Evolutionary conservation across 805 yeast genomes (phyloP), one percentile per base, ranked within the genome.

Genomic region (Saccharomycopsis schoenii): DNA sequence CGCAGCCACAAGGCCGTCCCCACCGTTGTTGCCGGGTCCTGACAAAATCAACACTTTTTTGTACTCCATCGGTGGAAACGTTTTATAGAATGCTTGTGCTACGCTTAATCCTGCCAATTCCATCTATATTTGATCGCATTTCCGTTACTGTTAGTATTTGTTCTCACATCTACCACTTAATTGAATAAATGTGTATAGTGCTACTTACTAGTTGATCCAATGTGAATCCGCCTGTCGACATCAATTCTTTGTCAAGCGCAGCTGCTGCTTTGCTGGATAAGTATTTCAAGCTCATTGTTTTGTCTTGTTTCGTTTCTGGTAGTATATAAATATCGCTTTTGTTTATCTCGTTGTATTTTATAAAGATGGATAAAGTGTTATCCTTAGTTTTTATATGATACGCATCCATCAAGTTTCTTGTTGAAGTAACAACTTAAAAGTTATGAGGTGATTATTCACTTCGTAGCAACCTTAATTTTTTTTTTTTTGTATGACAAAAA

Each of bases 1-100:
- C 1, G 97, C 96, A 36, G 97, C 96, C 1, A 94, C 99, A 14
- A 94, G 75, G 0, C 98, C 99, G 73, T 94, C 99, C 1, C 98
- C 99, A 1, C 97, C 84, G 69, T 94, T 94, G 69, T 94, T 94
- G 1, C 99, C 99, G 0, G 98, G 98, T 0, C 99, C 99, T 11
- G 86, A 90, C 4, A 94, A 76, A 1, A 94, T 80, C 51, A 92
- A 74, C 1, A 91, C 85, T 11, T 72, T 74, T 43, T 75, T 72
- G 55, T 75, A 75, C 12, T 70, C 60, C 8, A 60, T 54, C 0
- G 84, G 84, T 1, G 96, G 96, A 66, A 80, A 89, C 41, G 84
- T 78, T 57, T 77, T 80, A 68, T 82, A 83, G 2, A 92, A 80
- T 0, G 96, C 89, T 68, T 90, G 89, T 4, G 99, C 97, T 10